Base-by-base conservation (phyloP, 2,329 filamentous ascomycete genomes). In the Thelonectria blattea region DNA sequence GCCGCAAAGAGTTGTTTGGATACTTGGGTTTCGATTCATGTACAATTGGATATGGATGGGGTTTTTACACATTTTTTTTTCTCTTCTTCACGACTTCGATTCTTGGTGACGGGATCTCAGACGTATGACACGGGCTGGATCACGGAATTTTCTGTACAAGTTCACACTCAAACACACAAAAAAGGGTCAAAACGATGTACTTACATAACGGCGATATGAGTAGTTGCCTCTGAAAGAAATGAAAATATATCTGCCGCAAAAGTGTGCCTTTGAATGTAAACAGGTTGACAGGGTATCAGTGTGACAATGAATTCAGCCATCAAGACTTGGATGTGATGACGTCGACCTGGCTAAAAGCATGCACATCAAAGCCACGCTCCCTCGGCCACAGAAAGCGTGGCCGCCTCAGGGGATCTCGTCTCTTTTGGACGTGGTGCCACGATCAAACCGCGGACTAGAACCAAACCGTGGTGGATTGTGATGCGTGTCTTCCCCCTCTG, bases 11-110 rank as follows among this genome's bases (percentile, higher is more conserved):
- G 48, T 11, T 46, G 5, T 46, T 24, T 46, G 9, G 14, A 46
- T 30, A 30, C 43, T 69, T 69, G 65, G 60, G 62, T 30, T 69
- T 69, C 67, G 53, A 62, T 42, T 48, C 32, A 60, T 67, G 65
- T 68, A 69, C 65, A 65, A 62, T 68, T 65, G 58, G 51, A 61
- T 49, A 57, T 57, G 27, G 27, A 30, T 30, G 27, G 27, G 56
- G 43, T 42, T 57, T 59, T 55, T 66, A 56, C 51, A 24, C 22
- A n/a, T n/a, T 64, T 52, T 30, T 27, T 51, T 43, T 30, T 10
- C 8, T 30, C 5, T 9, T 30, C 27, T 30, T 30, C 27, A 43
- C 22, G 52, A 56, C 30, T 60, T 60, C 52, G 55, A 53, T 66
- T 65, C 49, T 61, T 45, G 46, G 34, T 45, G 56, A 50, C 39